Conservation (phyloP, 441 rosid genomes). For the Corymbia calophylla region DNA sequence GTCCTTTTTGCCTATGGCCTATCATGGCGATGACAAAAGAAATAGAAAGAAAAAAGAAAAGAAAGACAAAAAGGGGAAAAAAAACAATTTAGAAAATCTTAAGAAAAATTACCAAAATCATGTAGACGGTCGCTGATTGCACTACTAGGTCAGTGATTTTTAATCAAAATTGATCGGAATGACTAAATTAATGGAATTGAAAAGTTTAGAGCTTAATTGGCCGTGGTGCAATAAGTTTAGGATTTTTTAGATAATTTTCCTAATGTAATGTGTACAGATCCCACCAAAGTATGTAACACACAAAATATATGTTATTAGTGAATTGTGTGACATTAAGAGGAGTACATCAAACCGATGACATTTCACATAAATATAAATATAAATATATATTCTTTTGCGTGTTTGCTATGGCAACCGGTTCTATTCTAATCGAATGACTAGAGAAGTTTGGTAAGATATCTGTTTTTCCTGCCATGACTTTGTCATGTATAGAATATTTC, state of each 20-base stretch:
- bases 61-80: neutral
- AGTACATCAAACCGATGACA: neutral
- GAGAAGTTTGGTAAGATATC: no score
- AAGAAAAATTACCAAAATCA: no score
- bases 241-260: neutral
- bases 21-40: neutral
- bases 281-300: neutral
- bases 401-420: neutral
- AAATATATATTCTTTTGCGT: neutral
- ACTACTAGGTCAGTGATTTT: accelerated
- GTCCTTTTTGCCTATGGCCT: neutral
- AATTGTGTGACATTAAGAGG: neutral
- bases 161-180: accelerated
- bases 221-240: accelerated
- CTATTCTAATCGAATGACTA: no score
- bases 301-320: neutral
- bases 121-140: no score
- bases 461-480: no score
- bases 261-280: neutral
- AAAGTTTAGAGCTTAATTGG: neutral
- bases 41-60: no score
- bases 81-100: no score
- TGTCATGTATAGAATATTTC: neutral
- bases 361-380: neutral
- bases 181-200: neutral